A percentile compares a stretch with the other conserved stretches of the same genome.
These are phyloP conservation scores for Phytophthora ramorum DNA, from an alignment of 352 stramenopile genomes.

Conservation along the genomic window DNA sequence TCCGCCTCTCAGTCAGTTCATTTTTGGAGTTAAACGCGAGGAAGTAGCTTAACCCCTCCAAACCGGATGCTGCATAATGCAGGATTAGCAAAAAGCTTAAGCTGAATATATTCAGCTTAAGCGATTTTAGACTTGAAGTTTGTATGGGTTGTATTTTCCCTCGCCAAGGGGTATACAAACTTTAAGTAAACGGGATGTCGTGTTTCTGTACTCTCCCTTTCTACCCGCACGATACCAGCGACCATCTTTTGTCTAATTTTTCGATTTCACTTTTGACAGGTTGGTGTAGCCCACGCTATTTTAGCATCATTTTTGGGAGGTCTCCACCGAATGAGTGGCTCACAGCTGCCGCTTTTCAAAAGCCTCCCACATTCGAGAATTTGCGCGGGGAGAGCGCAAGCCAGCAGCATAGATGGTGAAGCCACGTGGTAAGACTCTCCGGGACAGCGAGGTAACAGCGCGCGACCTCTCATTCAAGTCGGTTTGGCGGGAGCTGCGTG, in stretches of 20 bases:
- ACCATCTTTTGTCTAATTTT: too few species aligned
- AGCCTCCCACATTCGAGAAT: constrained; percentile 13
- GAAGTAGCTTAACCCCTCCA: too few species aligned
- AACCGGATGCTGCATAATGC: too few species aligned
- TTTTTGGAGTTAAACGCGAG: too few species aligned
- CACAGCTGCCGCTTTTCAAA: constrained; percentile 1
- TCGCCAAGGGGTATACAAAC: constrained; percentile 13
- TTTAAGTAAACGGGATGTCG: constrained; percentile 6
- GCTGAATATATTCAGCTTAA: too few species aligned
- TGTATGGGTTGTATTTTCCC: constrained; percentile 19
- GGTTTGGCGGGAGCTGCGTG: constrained; percentile 7
- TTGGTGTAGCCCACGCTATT: too few species aligned
- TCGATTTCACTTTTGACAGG: too few species aligned
- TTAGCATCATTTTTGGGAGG: constrained; percentile 1
- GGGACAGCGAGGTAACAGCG: constrained; percentile 3
- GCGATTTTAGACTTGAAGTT: constrained; percentile 5
- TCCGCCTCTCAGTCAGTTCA: too few species aligned
- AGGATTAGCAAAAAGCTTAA: too few species aligned
- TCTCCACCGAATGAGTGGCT: constrained; percentile 3
- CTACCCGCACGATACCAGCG: too few species aligned
- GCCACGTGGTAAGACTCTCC: not conserved
- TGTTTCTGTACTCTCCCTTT: constrained; percentile 1
- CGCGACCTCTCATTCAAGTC: constrained; percentile 4
- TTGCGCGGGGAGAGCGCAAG: constrained; percentile 1
- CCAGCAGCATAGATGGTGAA: too few species aligned